phyloP scores from a whole-genome alignment of 345 rosid species.

The Salix arbutifolia region DNA sequence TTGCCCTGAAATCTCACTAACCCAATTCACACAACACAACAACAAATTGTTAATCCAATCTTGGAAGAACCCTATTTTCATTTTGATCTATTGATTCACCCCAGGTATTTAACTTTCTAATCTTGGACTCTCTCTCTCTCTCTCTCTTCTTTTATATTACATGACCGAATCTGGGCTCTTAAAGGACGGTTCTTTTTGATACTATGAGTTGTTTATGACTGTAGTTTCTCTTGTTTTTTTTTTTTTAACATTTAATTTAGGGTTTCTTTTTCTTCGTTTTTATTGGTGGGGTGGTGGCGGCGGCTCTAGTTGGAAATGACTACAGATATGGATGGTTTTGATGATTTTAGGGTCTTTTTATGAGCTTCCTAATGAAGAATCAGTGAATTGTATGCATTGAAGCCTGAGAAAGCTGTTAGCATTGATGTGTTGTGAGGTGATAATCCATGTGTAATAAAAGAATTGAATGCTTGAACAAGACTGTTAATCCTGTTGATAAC shows the following conservation, averaged over 20 bases:
- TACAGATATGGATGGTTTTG: slow-evolving; percentile 10
- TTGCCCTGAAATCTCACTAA: neutral
- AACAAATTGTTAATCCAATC: neutral
- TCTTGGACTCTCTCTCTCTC: neutral
- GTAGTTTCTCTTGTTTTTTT: neutral
- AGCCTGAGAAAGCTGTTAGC: slow-evolving; percentile 6
- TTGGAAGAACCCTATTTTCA: neutral
- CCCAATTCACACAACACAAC: neutral
- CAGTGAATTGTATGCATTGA: slow-evolving; percentile 21
- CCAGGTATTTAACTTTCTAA: neutral
- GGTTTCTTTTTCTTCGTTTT: neutral
- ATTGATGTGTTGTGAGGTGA: slow-evolving; percentile 18
- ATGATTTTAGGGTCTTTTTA: slow-evolving; percentile 14
- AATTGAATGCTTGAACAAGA: slow-evolving; percentile 26
- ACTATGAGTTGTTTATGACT: neutral
- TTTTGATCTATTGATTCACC: neutral
- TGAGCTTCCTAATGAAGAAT: slow-evolving; percentile 25
- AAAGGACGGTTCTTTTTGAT: neutral
- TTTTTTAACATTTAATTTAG: neutral
- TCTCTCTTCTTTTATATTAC: neutral
- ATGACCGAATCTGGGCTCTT: neutral
- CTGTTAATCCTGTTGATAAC: slow-evolving; percentile 19
- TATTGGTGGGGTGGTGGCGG: neutral
- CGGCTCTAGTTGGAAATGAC: neutral
- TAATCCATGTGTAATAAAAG: slow-evolving; percentile 54